These are phyloP conservation scores for Umbelopsis sp. DNA, from an alignment of 192 early-diverging fungal genomes.

Conservation along the genomic window DNA sequence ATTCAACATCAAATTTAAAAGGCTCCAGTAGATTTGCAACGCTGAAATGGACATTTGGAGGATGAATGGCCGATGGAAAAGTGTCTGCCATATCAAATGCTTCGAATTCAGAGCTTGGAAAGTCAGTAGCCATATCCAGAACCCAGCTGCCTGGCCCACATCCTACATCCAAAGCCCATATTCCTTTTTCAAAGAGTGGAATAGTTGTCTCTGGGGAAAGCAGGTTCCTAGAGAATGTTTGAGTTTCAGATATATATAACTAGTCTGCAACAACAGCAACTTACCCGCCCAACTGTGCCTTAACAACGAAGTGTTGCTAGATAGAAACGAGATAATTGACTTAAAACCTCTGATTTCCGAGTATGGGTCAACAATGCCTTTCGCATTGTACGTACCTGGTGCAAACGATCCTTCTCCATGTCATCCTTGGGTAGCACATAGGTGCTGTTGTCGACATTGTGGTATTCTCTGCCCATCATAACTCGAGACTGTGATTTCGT, in stretches of 20 bases:
- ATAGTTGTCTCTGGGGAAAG: not conserved
- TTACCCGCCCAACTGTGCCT: slow-evolving; percentile 33
- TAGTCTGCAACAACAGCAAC: not conserved
- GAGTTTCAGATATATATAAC: not conserved
- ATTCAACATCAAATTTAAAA: slow-evolving; percentile 29
- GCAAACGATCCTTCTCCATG: slow-evolving; percentile 31
- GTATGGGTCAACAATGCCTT: not conserved
- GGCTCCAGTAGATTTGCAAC: slow-evolving; percentile 31
- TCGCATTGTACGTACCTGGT: slow-evolving; percentile 25
- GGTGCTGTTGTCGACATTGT: slow-evolving; percentile 24
- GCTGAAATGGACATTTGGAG: slow-evolving; percentile 37
- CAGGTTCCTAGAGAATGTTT: not conserved
- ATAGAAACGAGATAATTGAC: not conserved
- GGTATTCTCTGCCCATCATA: slow-evolving; percentile 32
- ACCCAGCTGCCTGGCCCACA: slow-evolving; percentile 47
- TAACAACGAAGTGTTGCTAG: slow-evolving; percentile 31
- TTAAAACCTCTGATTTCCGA: not conserved
- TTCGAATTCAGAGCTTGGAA: slow-evolving; percentile 28
- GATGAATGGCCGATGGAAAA: slow-evolving; percentile 41
- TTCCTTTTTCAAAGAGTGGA: slow-evolving; percentile 2
- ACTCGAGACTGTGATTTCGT: slow-evolving; percentile 6
- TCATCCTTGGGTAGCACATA: slow-evolving; percentile 38
- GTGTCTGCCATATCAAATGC: slow-evolving; percentile 44
- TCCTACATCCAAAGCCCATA: slow-evolving; percentile 37
- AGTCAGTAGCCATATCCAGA: slow-evolving; percentile 42